Base-by-base conservation (phyloP, 805 yeast genomes). In the Candida ortonii region DNA sequence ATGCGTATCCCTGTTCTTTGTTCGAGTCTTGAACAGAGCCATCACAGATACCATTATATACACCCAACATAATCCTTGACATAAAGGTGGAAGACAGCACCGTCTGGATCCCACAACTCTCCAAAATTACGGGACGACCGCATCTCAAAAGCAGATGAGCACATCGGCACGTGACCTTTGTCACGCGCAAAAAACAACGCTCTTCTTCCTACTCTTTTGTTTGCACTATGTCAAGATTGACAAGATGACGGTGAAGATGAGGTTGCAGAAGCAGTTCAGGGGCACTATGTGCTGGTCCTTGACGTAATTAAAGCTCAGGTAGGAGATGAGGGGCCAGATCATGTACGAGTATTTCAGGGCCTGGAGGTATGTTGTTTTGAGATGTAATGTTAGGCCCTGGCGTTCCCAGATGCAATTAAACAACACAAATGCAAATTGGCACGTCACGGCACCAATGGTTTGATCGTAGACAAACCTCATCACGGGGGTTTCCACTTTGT, bases 301-400 rank as follows among this genome's bases (percentile, higher is more conserved):
- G 8, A 77, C 53, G 27, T 69, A 60, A 14, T 65, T 61, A 51
- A 79, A 79, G 39, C 73, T 64, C 24, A 69, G 41, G 7, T 70
- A 55, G 10, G 81, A 74, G 34, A 76, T 70, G 25, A 71, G 56
- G 3, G 85, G 84, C 82, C 84, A 79, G 33, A 69, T 66, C 49
- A 74, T 57, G 48, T 71, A 76, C 22, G 79, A 70, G 36, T 70
- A 67, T 36, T 69, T 70, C 39, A 79, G 53, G 7, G 78, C 64
- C 28, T 65, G 70, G 34, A 73, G 37, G 43, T 65, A 76, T 7
- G 70, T 57, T 7, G 63, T 43, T 38, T 60, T 58, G 15, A 65
- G 39, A 12, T 51, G 67, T 29, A 50, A 46, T 40, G 22, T 36
- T 12, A 52, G 54, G 33, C 55, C 69, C 31, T 53, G 62, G 22